These are phyloP conservation scores for Pythium brassicae DNA, from an alignment of 352 stramenopile species.

Conservation along the genomic window DNA sequence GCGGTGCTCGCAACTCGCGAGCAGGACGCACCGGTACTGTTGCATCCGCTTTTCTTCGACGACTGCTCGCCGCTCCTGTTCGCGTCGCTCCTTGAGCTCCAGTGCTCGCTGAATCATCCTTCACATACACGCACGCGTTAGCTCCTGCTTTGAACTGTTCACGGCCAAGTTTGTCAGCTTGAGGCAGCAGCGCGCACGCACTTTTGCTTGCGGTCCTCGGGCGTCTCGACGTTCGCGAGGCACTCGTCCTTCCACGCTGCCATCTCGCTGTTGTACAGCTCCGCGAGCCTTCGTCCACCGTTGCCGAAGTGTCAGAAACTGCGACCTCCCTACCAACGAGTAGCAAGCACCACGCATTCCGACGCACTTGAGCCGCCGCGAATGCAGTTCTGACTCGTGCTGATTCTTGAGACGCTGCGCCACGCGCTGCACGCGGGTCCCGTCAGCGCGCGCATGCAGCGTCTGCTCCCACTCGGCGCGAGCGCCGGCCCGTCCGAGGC, in stretches of 20 bases:
- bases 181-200: conserved; percentile 14
- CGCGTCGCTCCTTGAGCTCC: conserved; percentile 63
- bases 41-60: conserved; percentile 76
- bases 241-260: conserved; percentile 64
- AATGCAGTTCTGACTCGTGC: conserved; percentile 70
- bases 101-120: conserved; percentile 76
- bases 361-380: conserved; percentile 37
- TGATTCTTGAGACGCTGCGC: conserved; percentile 63
- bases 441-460: conserved; percentile 46
- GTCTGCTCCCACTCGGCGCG: conserved; percentile 73
- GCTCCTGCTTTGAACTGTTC: no score
- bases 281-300: conserved; percentile 36
- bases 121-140: not conserved
- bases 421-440: conserved; percentile 38
- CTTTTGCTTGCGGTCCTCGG: conserved; percentile 77
- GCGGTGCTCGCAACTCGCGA: not conserved
- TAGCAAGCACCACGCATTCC: no score
- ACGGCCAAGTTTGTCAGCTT: not conserved
- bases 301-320: no score
- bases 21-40: conserved; percentile 48
- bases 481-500: conserved; percentile 39
- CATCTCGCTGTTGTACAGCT: conserved; percentile 77
- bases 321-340: no score
- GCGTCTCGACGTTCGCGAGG: conserved; percentile 67
- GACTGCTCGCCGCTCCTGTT: conserved; percentile 49